Percentiles rank a stretch among this genome's conserved stretches.
Evolutionary conservation across 805 yeast species (phyloP).

Genomic region (Saturnispora ahearnii): DNA sequence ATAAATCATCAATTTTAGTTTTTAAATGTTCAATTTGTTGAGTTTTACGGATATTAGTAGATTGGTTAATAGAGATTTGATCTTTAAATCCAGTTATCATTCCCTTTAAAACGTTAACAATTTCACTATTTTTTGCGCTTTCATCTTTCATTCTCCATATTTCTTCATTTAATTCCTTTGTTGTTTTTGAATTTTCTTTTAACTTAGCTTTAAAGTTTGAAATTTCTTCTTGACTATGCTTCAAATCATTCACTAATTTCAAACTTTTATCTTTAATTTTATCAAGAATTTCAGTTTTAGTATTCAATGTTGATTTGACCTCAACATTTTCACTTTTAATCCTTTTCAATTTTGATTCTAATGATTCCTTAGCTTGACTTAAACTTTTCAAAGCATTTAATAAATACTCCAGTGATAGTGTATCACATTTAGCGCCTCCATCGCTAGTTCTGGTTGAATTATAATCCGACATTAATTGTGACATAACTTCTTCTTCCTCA

Average conservation of each 20-base stretch:
- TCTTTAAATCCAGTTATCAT: constrained; percentile 14
- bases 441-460: neutral
- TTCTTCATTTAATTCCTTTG: constrained; percentile 8
- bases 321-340: constrained; percentile 7
- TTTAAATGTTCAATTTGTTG: constrained; percentile 27
- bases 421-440: constrained; percentile 3
- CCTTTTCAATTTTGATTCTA: constrained; percentile 9
- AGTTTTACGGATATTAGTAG: constrained; percentile 9
- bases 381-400: constrained; percentile 15
- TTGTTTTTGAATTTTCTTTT: neutral
- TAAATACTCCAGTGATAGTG: constrained; percentile 16
- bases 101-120: constrained; percentile 9
- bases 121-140: constrained; percentile 7
- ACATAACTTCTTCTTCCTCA: neutral
- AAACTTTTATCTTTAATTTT: constrained; percentile 9
- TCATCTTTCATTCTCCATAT: constrained; percentile 8
- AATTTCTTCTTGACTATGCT: constrained; percentile 3
- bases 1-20: constrained; percentile 32
- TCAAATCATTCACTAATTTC: constrained; percentile 7
- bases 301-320: constrained; percentile 5
- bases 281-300: constrained; percentile 5
- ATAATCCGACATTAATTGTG: neutral
- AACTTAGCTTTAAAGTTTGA: constrained; percentile 7
- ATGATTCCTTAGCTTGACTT: constrained; percentile 7
- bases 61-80: constrained; percentile 9